These are phyloP conservation scores for Babesia caballi DNA, from an alignment of 169 alveolate genomes.

Conservation along the genomic window DNA sequence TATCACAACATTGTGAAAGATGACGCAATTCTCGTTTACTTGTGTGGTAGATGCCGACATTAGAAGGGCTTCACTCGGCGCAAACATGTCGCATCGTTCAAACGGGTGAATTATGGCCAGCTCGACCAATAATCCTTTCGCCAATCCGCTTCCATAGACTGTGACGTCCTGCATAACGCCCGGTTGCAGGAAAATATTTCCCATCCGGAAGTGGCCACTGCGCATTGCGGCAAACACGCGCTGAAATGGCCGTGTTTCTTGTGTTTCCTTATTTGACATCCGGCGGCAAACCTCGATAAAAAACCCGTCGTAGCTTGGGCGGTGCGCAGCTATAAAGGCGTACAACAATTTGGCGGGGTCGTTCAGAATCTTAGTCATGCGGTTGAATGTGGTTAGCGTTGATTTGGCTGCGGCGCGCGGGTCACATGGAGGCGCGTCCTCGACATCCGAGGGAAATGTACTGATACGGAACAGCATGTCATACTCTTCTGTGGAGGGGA, in stretches of 20 bases:
- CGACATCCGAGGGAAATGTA: background rate
- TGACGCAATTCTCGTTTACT: background rate
- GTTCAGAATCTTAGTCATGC: background rate
- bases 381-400: background rate
- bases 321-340: background rate
- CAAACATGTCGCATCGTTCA: no score
- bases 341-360: background rate
- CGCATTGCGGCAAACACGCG: background rate
- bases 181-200: background rate
- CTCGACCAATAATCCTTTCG: background rate
- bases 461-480: conserved; percentile 5
- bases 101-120: no score
- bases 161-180: conserved; percentile 20
- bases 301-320: conserved; percentile 18
- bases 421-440: background rate
- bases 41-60: no score
- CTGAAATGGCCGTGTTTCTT: background rate
- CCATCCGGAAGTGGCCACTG: conserved; percentile 38
- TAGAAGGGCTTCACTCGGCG: no score
- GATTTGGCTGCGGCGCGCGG: background rate
- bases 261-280: background rate
- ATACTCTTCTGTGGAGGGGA: background rate
- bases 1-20: background rate
- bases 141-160: conserved; percentile 1
- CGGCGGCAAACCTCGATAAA: conserved; percentile 27